These are phyloP conservation scores for Ogataea paradorogensis DNA, from an alignment of 805 yeast species.

Conservation along the genomic window DNA sequence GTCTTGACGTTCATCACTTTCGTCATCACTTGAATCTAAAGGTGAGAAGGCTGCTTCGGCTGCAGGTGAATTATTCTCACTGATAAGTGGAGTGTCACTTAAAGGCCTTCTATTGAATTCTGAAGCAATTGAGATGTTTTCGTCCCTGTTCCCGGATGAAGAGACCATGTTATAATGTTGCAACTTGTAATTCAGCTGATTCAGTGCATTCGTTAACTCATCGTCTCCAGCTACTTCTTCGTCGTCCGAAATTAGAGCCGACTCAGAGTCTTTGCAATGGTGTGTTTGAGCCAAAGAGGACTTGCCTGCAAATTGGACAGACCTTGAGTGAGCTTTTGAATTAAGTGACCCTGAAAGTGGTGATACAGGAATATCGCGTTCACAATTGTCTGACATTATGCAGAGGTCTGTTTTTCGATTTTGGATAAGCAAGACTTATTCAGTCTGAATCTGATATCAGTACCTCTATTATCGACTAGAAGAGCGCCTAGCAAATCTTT, in stretches of 20 bases:
- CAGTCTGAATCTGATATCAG: no score
- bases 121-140: not conserved
- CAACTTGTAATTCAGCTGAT: slow-evolving; percentile 3
- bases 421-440: no score
- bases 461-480: no score
- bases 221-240: slow-evolving; percentile 1
- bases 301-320: slow-evolving; percentile 21
- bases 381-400: no score
- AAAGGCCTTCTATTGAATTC: slow-evolving; percentile 65
- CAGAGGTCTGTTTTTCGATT: no score
- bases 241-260: slow-evolving; percentile 27
- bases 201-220: not conserved
- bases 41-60: slow-evolving; percentile 23
- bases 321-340: not conserved
- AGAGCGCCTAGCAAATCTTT: no score
- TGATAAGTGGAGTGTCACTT: slow-evolving; percentile 70
- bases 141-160: not conserved
- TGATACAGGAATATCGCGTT: no score
- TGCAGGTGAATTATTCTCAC: slow-evolving; percentile 54
- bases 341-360: not conserved
- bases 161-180: slow-evolving; percentile 8
- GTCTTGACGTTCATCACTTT: slow-evolving; percentile 23
- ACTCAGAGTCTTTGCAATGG: slow-evolving; percentile 15
- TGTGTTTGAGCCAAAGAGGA: slow-evolving; percentile 20
- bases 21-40: slow-evolving; percentile 26